phyloP scores from a whole-genome alignment of 345 rosid genomes.

The Crucihimalaya himalaica region DNA sequence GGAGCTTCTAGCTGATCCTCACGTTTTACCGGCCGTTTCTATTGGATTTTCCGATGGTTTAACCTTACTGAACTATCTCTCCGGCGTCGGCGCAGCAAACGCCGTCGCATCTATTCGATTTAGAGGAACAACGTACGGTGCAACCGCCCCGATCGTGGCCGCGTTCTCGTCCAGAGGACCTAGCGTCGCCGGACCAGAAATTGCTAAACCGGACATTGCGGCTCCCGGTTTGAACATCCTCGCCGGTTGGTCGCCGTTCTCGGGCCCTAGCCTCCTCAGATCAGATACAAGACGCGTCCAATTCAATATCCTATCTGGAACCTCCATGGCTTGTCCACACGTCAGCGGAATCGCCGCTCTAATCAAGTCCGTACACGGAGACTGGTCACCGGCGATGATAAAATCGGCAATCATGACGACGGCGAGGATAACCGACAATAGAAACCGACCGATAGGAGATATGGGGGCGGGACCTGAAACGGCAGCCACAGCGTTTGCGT shows the following conservation, averaged over 20 bases:
- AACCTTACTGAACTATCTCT: constrained; percentile 45
- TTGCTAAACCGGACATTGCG: constrained; percentile 76
- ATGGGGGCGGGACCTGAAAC: constrained; percentile 37
- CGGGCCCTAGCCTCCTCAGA: constrained; percentile 50
- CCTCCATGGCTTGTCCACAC: constrained; percentile 93
- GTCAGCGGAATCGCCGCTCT: constrained; percentile 75
- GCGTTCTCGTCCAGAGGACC: constrained; percentile 90
- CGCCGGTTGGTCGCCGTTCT: constrained; percentile 72
- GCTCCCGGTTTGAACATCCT: constrained; percentile 83
- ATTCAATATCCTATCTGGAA: constrained; percentile 77
- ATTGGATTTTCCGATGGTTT: constrained; percentile 56
- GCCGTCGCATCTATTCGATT: constrained; percentile 53
- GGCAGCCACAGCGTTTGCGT: constrained; percentile 54
- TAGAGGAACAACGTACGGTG: constrained; percentile 56
- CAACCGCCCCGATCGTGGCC: constrained; percentile 65
- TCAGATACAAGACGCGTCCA: constrained; percentile 59
- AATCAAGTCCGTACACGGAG: constrained; percentile 58
- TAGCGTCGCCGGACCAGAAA: constrained; percentile 49
- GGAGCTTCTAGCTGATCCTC: constrained; percentile 64
- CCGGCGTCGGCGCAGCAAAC: constrained; percentile 37
- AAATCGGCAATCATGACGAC: constrained; percentile 93
- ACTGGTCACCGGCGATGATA: constrained; percentile 87
- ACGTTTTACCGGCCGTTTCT: constrained; percentile 59
- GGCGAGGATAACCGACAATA: constrained; percentile 58
- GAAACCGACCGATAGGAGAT: constrained; percentile 36